A percentile compares a stretch with the other conserved stretches of the same genome.
Evolutionary conservation across 1,284 basidiomycete species (phyloP).

Genomic region (Tetrapyrgos nigripes): DNA sequence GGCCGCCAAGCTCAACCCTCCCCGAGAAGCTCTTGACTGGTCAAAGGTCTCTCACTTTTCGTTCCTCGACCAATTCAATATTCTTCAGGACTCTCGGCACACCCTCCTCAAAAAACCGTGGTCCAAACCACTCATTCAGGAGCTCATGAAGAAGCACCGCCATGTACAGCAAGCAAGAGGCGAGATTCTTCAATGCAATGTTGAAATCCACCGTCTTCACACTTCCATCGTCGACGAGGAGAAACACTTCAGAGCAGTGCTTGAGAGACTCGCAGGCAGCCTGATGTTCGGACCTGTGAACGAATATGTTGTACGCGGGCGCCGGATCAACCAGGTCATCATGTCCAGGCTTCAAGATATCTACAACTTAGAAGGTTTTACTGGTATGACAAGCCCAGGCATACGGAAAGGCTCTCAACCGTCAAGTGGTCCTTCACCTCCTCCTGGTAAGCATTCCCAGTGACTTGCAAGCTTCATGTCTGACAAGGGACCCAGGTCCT

Average conservation of each 20-base stretch:
- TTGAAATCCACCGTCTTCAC: slow-evolving; percentile 36
- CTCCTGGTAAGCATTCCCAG: no score
- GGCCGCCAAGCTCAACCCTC: slow-evolving; percentile 19
- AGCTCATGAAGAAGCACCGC: slow-evolving; percentile 28
- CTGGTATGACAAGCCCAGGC: background rate
- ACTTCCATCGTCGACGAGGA: slow-evolving; percentile 37
- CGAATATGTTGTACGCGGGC: background rate
- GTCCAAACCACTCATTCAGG: slow-evolving; percentile 29
- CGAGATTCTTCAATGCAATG: slow-evolving; percentile 37
- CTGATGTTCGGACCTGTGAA: background rate
- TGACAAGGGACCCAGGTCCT: no score
- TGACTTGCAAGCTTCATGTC: no score
- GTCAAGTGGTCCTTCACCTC: no score
- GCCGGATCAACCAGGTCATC: background rate
- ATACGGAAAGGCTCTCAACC: no score
- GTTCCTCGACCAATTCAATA: no score
- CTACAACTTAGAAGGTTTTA: slow-evolving; percentile 1
- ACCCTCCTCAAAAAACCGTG: slow-evolving; percentile 34
- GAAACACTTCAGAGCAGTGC: background rate
- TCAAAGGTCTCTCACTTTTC: no score
- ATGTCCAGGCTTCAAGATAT: background rate
- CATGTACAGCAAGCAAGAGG: slow-evolving; percentile 34
- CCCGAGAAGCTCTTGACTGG: slow-evolving; percentile 33
- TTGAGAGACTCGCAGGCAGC: background rate
- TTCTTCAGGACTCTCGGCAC: slow-evolving; percentile 35